phyloP scores from a whole-genome alignment of 2,329 filamentous ascomycete species.

The Ophiostoma populinum region DNA sequence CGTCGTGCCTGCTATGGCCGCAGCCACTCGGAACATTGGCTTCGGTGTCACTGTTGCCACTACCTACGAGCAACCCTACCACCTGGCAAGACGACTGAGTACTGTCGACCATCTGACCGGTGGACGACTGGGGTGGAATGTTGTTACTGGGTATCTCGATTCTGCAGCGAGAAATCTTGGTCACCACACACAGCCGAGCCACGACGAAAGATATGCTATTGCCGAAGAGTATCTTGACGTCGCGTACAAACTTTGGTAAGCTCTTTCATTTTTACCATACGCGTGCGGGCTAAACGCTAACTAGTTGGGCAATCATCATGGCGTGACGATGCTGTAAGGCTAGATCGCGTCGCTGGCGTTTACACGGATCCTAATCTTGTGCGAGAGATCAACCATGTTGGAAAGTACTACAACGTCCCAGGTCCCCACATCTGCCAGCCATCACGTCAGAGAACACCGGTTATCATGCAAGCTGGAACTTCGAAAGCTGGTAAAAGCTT shows the following conservation, averaged over 20 bases:
- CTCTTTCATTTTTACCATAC: too few species aligned
- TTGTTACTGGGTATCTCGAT: slow-evolving; percentile 12
- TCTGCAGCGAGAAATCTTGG: slow-evolving; percentile 10
- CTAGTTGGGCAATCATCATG: slow-evolving; percentile 3
- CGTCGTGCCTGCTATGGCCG: slow-evolving; percentile 6
- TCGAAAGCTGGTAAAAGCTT: slow-evolving; percentile 13
- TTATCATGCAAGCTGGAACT: slow-evolving; percentile 13
- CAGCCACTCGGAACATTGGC: slow-evolving; percentile 5
- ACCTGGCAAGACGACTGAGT: slow-evolving; percentile 3
- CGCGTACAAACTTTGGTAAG: slow-evolving; percentile 11
- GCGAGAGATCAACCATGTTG: slow-evolving; percentile 8
- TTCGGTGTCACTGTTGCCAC: slow-evolving; percentile 7
- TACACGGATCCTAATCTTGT: slow-evolving; percentile 7
- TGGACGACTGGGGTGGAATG: slow-evolving; percentile 11
- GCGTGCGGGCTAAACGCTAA: background rate
- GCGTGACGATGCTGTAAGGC: slow-evolving; percentile 9
- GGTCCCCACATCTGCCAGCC: slow-evolving; percentile 14
- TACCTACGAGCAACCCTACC: slow-evolving; percentile 7
- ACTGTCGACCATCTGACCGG: slow-evolving; percentile 9
- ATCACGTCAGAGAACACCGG: slow-evolving; percentile 10
- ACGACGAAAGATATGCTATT: slow-evolving; percentile 13
- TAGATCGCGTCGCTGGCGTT: slow-evolving; percentile 4
- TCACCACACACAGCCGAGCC: slow-evolving; percentile 4
- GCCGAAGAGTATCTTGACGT: slow-evolving; percentile 13
- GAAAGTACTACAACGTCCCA: slow-evolving; percentile 7